These are phyloP conservation scores for Chlorella variabilis DNA, from an alignment of 163 green algal species.

Conservation along the genomic window DNA sequence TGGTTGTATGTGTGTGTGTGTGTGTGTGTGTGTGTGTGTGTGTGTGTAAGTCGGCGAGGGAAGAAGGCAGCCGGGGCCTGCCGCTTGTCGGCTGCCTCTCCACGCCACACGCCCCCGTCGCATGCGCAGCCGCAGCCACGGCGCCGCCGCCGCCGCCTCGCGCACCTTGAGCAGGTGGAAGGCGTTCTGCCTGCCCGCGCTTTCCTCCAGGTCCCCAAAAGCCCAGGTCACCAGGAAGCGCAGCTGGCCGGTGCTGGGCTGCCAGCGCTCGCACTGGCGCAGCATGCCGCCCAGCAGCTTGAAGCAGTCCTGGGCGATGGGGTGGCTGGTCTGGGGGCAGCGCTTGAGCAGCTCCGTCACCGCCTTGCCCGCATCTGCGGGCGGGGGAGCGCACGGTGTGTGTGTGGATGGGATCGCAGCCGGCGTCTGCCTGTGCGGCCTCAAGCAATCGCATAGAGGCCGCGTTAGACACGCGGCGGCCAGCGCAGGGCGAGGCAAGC, in stretches of 20 bases:
- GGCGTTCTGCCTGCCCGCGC: constrained; percentile 47
- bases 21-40: too few relatives aligned
- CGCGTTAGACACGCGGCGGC: too few relatives aligned
- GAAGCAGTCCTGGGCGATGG: constrained; percentile 70
- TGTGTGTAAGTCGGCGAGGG: too few relatives aligned
- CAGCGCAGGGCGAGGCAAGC: too few relatives aligned
- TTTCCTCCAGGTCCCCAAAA: constrained; percentile 78
- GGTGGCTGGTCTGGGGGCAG: constrained; percentile 61
- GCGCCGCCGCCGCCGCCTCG: background rate
- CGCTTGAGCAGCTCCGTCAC: constrained; percentile 71
- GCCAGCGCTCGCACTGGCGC: constrained; percentile 65
- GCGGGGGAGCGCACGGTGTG: background rate
- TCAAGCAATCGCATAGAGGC: too few relatives aligned
- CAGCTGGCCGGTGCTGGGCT: constrained; percentile 62
- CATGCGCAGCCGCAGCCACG: too few relatives aligned
- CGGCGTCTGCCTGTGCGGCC: too few relatives aligned
- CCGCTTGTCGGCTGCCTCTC: too few relatives aligned
- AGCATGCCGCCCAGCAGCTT: constrained; percentile 74
- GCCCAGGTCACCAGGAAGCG: constrained; percentile 70
- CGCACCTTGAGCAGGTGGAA: constrained; percentile 76
- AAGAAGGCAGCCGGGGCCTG: too few relatives aligned
- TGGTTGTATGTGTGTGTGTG: too few relatives aligned
- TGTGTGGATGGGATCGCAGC: too few relatives aligned
- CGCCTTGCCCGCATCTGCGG: constrained; percentile 50
- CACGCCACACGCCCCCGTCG: too few relatives aligned